Evolutionary conservation across 192 early-diverging fungal species (phyloP).

Genomic region (Coemansia sp.): DNA sequence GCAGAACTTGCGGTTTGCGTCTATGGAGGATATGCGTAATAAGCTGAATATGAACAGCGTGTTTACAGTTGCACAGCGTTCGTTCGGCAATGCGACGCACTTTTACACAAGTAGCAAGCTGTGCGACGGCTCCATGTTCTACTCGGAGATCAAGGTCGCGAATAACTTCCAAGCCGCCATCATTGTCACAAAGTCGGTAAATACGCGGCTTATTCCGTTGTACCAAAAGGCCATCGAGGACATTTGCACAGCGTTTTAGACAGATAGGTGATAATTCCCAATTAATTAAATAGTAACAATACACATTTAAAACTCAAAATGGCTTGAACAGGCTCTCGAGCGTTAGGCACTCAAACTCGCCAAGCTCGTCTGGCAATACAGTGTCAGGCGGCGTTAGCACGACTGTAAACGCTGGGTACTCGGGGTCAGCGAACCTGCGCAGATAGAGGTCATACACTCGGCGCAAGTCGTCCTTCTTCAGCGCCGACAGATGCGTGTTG

Average conservation of each 20-base stretch:
- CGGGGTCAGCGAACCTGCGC: slow-evolving; percentile 24
- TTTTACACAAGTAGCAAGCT: slow-evolving; percentile 65
- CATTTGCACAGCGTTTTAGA: slow-evolving; percentile 50
- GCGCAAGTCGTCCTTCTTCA: slow-evolving; percentile 34
- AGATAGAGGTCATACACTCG: slow-evolving; percentile 37
- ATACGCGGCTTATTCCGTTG: slow-evolving; percentile 33
- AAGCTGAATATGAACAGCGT: slow-evolving; percentile 63
- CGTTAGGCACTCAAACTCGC: slow-evolving; percentile 21
- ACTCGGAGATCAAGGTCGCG: slow-evolving; percentile 67
- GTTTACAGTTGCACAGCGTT: slow-evolving; percentile 67
- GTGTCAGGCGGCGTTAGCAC: slow-evolving; percentile 34
- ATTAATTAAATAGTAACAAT: background rate
- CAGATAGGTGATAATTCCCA: background rate
- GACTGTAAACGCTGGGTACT: slow-evolving; percentile 23
- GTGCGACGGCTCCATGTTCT: slow-evolving; percentile 60
- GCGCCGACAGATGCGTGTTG: slow-evolving; percentile 25
- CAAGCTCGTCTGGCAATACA: slow-evolving; percentile 29
- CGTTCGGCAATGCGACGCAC: slow-evolving; percentile 58
- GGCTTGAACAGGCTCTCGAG: slow-evolving; percentile 12
- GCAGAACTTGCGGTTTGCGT: slow-evolving; percentile 35
- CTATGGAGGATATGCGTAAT: slow-evolving; percentile 57
- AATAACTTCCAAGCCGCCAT: slow-evolving; percentile 42
- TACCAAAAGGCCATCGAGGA: slow-evolving; percentile 56
- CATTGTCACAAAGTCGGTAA: slow-evolving; percentile 47
- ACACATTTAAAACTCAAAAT: background rate